A percentile compares a stretch with the other conserved stretches of the same genome.
phyloP scores from a whole-genome alignment of 441 rosid species.

The Brassica balearica region DNA sequence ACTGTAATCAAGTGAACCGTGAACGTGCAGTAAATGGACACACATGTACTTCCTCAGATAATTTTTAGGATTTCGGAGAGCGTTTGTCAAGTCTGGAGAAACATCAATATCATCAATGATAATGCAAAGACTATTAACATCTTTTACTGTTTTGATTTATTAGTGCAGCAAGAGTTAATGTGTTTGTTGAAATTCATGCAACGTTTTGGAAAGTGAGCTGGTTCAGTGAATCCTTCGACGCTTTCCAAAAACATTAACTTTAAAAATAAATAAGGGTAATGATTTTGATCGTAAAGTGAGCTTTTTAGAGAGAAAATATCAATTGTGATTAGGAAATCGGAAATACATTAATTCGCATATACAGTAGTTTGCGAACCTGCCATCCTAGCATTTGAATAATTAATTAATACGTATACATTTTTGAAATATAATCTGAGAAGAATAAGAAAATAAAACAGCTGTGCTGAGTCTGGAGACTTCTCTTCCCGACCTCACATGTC shows the following conservation, averaged over 20 bases:
- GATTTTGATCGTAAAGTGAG: conserved; percentile 15
- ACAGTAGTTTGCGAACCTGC: background rate
- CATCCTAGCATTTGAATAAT: conserved; percentile 2
- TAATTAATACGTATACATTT: background rate
- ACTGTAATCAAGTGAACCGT: conserved; percentile 38
- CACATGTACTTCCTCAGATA: conserved; percentile 31
- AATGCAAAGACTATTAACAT: conserved; percentile 17
- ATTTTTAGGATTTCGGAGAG: conserved; percentile 8
- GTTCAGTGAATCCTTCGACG: conserved; percentile 30
- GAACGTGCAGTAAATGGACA: conserved; percentile 35
- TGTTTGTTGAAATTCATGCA: conserved; percentile 34
- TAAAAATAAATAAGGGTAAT: conserved; percentile 4
- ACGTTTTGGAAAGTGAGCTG: conserved; percentile 31
- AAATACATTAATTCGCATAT: conserved; percentile 14
- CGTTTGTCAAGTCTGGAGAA: background rate
- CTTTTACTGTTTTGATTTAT: background rate
- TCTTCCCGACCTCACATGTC: conserved; percentile 40
- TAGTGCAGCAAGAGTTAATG: conserved; percentile 13
- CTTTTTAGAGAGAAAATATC: background rate
- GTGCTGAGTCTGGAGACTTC: conserved; percentile 40
- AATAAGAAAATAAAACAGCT: conserved; percentile 33
- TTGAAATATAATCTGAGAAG: background rate
- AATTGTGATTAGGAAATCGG: background rate
- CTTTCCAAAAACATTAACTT: conserved; percentile 11
- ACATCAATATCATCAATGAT: conserved; percentile 13